A percentile compares a stretch with the other conserved stretches of the same genome.
Conservation (phyloP, 805 yeast genomes). For the Grigorovia jiainica region DNA sequence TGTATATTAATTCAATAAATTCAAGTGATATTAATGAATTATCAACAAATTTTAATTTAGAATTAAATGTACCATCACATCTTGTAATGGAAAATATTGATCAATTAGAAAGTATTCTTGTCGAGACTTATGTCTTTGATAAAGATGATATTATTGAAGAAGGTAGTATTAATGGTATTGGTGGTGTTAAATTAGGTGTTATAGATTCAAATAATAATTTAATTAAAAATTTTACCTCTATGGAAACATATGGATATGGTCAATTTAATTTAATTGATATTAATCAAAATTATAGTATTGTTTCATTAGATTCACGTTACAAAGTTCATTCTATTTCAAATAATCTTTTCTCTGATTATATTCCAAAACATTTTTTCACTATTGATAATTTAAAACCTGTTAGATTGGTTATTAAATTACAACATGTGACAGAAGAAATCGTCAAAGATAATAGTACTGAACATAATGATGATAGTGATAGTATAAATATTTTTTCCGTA, state of each 20-base stretch:
- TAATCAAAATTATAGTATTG: conserved; percentile 7
- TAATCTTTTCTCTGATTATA: conserved; percentile 20
- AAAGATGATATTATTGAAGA: conserved; percentile 18
- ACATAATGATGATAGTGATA: not conserved
- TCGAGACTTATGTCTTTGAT: conserved; percentile 65
- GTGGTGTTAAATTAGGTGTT: conserved; percentile 47
- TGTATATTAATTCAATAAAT: conserved; percentile 33
- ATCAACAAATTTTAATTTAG: conserved; percentile 18
- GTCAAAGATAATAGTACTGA: not conserved
- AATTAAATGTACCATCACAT: conserved; percentile 15
- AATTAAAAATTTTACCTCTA: conserved; percentile 51
- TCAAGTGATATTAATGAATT: conserved; percentile 27
- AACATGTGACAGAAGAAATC: not conserved
- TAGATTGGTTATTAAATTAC: conserved; percentile 15
- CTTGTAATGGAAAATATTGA: conserved; percentile 29
- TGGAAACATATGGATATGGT: conserved; percentile 77
- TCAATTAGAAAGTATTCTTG: conserved; percentile 42
- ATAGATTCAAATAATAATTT: conserved; percentile 16
- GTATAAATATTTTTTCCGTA: conserved; percentile 17
- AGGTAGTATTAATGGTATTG: conserved; percentile 23
- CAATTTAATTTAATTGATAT: conserved; percentile 38
- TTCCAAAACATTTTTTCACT: conserved; percentile 8
- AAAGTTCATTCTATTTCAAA: conserved; percentile 16
- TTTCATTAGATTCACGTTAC: conserved; percentile 16
- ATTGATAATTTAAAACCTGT: conserved; percentile 12